Base-by-base conservation (phyloP, 768 basidiomycete genomes). In the Suillus brevipes region DNA sequence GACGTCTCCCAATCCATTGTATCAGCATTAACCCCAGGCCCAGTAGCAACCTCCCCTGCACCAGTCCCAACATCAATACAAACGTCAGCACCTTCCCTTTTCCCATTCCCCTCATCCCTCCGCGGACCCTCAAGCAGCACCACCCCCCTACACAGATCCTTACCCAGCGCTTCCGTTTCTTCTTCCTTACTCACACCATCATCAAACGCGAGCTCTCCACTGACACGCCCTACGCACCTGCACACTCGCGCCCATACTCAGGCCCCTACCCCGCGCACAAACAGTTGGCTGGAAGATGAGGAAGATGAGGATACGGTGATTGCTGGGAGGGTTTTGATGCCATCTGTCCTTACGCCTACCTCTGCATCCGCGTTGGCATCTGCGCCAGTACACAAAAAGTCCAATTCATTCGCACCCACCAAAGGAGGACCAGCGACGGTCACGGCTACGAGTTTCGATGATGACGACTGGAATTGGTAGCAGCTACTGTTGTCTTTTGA, bases 401-500 rank as follows among this genome's bases (percentile, higher is more conserved):
- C 31, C 20, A 12, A 20, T 34, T 63, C 55, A 66, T 13, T 56
- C 64, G 37, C 47, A 57, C 37, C 65, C 52, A 36, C 62, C 38
- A 42, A 62, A 43, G n/a, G 58, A 45, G 28, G 49, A 25, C 25
- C 43, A 36, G 59, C 60, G n/a, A 42, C 12, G 56, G 58, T 58
- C 20, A 40, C 14, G 56, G 52, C 68, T 34, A 64, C 70, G 43
- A 69, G 69, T 0, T 70, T 72, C 13, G 78, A 80, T 56, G 82
- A 84, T 49, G 85, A 84, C 57, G 84, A 83, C 64, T 88, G 86
- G 87, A 87, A 87, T 69, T 88, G 87, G 87, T 87, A 73, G 73
- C 13, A 4, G 25, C 4, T 50, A 31, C 18, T 9, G 9, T 31
- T 18, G 31, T 25, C 25, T 49, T 14, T 61, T 34, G 60, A 14